A percentile compares a stretch with the other conserved stretches of the same genome.
These are phyloP conservation scores for Scheffersomyces lignicola DNA, from an alignment of 1,139 yeast genomes.

Conservation along the genomic window DNA sequence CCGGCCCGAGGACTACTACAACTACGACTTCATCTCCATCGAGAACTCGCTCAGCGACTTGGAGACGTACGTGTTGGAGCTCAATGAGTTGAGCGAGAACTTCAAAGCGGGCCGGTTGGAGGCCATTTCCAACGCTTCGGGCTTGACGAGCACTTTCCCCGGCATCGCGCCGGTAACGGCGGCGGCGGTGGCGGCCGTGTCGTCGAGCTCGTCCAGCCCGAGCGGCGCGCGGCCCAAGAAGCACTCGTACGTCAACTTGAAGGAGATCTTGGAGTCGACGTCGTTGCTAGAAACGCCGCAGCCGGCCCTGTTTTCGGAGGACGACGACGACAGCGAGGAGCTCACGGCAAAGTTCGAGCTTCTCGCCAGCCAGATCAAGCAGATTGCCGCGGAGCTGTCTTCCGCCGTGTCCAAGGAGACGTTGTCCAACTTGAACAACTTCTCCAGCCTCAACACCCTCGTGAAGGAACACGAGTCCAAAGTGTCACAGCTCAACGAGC, in stretches of 20 bases:
- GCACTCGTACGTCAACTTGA: not conserved
- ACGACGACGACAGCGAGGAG: too few relatives aligned
- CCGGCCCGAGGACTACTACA: slow-evolving; percentile 14
- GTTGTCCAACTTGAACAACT: too few relatives aligned
- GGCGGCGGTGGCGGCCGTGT: slow-evolving; percentile 3
- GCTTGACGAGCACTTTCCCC: not conserved
- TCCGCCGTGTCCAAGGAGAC: too few relatives aligned
- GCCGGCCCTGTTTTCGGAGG: too few relatives aligned
- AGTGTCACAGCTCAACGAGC: not conserved
- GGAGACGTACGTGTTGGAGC: slow-evolving; percentile 29
- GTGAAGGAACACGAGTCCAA: not conserved
- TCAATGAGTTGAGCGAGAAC: slow-evolving; percentile 34
- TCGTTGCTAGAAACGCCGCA: not conserved
- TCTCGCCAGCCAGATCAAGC: too few relatives aligned
- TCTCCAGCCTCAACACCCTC: not conserved
- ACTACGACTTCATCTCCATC: slow-evolving; percentile 13
- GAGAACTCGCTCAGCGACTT: slow-evolving; percentile 25
- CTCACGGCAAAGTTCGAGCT: too few relatives aligned
- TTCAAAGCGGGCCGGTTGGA: slow-evolving; percentile 29
- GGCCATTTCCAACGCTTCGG: slow-evolving; percentile 2
- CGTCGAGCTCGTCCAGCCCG: not conserved
- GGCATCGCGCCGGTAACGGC: not conserved
- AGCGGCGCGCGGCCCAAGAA: not conserved
- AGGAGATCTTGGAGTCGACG: slow-evolving; percentile 1
- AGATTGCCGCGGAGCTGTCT: too few relatives aligned